Evolutionary conservation across 306 rosid species (phyloP), one percentile per base, ranked within the genome.

Genomic region (Dalbergia cochinchinensis): DNA sequence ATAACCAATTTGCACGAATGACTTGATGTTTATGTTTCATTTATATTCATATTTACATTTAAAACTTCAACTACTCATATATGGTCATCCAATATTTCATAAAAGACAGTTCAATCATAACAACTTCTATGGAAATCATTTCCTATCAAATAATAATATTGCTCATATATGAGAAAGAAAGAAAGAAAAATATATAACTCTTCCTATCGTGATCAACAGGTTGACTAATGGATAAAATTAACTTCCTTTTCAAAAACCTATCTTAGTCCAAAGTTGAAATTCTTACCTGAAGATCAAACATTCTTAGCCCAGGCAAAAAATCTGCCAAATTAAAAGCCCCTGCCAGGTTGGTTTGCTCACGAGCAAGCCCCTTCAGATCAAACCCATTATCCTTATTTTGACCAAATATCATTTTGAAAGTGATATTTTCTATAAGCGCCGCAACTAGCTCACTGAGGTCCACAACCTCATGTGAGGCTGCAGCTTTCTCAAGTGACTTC

Each of bases 311-410:
- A 54, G 88, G 83, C 65, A 78, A 26, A 62, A n/a, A 85, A 85
- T 88, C 91, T 5, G 84, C 63, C 3, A 85, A 1, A 71, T 85
- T 88, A 73, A 85, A 85, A 31, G 78, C 72, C 37, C 87, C 89
- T 0, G 4, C 0, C 76, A 85, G 44, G 55, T 7, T 11, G 13
- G 77, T 0, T 0, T 3, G 11, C 19, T 83, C 86, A 4, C 31
- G 54, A 37, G 78, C 10, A 18, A 74, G 64, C 71, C 70, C 71
- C 71, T 88, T 85, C 8, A 85, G 53, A 68, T 83, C 76, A 20
- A 78, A 78, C 54, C 51, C 4, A 6, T 50, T 55, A 5, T 73
- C 84, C 69, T 31, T 74, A 14, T 35, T 69, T 1, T 67, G 37
- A 0, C 86, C 88, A 5, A 82, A 39, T 35, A 85, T 31, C 76